These are phyloP conservation scores for Macrolepiota albuminosa DNA, from an alignment of 768 basidiomycete genomes.

Conservation along the genomic window DNA sequence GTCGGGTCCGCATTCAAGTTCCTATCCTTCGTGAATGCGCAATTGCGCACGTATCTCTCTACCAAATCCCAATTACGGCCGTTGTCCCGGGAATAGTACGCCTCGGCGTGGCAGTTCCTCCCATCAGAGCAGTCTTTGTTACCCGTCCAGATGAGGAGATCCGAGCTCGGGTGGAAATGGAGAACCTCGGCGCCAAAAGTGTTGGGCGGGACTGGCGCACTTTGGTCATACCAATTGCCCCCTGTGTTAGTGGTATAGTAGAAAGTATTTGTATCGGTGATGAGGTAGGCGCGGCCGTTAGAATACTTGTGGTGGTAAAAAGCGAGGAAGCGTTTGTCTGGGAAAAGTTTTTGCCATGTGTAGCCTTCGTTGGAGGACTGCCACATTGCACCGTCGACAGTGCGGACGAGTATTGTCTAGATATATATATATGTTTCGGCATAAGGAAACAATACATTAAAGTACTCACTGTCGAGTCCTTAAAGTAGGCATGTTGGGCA, in stretches of 20 bases:
- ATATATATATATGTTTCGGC: conserved; percentile 1
- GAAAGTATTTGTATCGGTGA: conserved; percentile 61
- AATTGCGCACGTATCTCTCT: conserved; percentile 86
- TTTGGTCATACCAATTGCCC: conserved; percentile 53
- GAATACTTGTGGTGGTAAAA: conserved; percentile 85
- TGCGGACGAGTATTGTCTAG: conserved; percentile 79
- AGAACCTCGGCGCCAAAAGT: conserved; percentile 70
- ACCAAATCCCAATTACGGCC: conserved; percentile 73
- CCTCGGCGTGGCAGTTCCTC: conserved; percentile 65
- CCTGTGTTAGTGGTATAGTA: conserved; percentile 87
- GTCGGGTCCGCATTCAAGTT: conserved; percentile 75
- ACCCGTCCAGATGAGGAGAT: conserved; percentile 89
- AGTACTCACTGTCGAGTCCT: conserved; percentile 57
- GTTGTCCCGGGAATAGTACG: conserved; percentile 71
- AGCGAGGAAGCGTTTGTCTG: conserved; percentile 63
- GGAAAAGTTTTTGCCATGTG: conserved; percentile 70
- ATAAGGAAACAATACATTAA: background rate
- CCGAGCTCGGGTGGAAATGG: conserved; percentile 84
- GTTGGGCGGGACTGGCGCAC: conserved; percentile 72
- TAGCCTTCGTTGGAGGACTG: conserved; percentile 96
- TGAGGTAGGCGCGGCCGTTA: conserved; percentile 82
- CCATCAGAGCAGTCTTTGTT: conserved; percentile 52
- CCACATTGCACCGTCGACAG: conserved; percentile 78
- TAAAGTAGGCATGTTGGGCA: conserved; percentile 81
- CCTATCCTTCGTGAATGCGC: conserved; percentile 86